phyloP scores from a whole-genome alignment of 2,329 filamentous ascomycete genomes.

The Chrysoporthe deuterocubensis region DNA sequence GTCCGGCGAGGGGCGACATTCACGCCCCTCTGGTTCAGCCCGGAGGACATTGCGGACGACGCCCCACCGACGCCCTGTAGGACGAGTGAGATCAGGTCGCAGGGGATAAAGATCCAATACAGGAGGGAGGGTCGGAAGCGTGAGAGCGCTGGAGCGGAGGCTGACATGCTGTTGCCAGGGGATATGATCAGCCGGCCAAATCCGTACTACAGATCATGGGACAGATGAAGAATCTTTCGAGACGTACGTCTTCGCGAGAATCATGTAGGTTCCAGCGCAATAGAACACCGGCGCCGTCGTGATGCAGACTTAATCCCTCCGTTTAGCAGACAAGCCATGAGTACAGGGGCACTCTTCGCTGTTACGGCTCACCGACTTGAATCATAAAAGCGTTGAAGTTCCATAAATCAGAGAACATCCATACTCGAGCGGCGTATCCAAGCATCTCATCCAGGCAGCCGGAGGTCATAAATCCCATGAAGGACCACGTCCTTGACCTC shows the following conservation, averaged over 20 bases:
- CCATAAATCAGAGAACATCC: conserved; percentile 63
- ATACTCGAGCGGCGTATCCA: conserved; percentile 65
- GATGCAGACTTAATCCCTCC: conserved; percentile 53
- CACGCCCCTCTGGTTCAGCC: conserved; percentile 51
- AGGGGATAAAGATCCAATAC: conserved; percentile 54
- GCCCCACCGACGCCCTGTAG: conserved; percentile 61
- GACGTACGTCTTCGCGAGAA: conserved; percentile 48
- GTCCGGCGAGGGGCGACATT: conserved; percentile 56
- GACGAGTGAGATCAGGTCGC: conserved; percentile 58
- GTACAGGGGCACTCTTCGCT: not conserved
- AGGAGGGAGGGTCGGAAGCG: conserved; percentile 46
- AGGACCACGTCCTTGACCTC: conserved; percentile 52
- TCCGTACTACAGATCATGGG: not conserved
- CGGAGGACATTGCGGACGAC: conserved; percentile 49
- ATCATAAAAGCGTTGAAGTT: conserved; percentile 64
- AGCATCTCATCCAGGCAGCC: conserved; percentile 63
- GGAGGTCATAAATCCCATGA: conserved; percentile 55
- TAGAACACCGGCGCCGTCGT: conserved; percentile 60
- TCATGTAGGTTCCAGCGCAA: conserved; percentile 69
- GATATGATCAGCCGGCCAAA: not conserved
- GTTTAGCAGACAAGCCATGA: not conserved
- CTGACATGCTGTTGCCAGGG: conserved; percentile 40
- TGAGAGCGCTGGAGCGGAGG: conserved; percentile 43
- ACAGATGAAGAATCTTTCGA: not conserved
- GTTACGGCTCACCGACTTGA: conserved; percentile 57